Conservation (phyloP, 2,329 filamentous ascomycete genomes). For the Aureobasidium mangrovei region DNA sequence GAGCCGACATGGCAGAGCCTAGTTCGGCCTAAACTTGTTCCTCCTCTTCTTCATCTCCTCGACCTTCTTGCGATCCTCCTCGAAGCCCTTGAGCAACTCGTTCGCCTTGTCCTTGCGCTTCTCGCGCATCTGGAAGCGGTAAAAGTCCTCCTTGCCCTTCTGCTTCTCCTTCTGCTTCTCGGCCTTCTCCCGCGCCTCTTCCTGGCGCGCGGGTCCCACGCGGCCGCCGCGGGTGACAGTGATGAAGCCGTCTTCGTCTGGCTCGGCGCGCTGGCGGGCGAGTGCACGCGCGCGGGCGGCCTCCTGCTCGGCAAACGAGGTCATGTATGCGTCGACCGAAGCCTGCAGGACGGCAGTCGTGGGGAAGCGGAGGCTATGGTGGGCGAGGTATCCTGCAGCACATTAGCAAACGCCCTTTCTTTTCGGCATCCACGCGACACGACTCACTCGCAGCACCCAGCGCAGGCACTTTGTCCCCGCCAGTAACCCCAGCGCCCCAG, state of each 20-base stretch:
- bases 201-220: constrained; percentile 62
- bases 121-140: constrained; percentile 75
- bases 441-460: constrained; percentile 42
- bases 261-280: constrained; percentile 61
- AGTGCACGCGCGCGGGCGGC: constrained; percentile 55
- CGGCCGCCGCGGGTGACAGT: constrained; percentile 76
- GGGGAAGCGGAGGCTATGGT: constrained; percentile 65
- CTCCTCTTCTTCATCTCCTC: constrained; percentile 60
- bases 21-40: constrained; percentile 47
- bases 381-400: constrained; percentile 46
- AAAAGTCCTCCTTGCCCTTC: constrained; percentile 62
- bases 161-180: constrained; percentile 57
- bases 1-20: constrained; percentile 16
- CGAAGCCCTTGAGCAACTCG: constrained; percentile 61
- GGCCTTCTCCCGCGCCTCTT: constrained; percentile 55
- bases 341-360: constrained; percentile 57
- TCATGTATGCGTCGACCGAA: constrained; percentile 78
- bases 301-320: constrained; percentile 60
- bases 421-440: neutral
- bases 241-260: constrained; percentile 92
- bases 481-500: constrained; percentile 55
- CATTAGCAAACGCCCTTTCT: neutral
- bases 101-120: constrained; percentile 66
- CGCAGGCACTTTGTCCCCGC: constrained; percentile 44
- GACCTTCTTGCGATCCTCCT: constrained; percentile 66